phyloP scores from a whole-genome alignment of 1,284 basidiomycete species.

The Cryptococcus amylolentus region DNA sequence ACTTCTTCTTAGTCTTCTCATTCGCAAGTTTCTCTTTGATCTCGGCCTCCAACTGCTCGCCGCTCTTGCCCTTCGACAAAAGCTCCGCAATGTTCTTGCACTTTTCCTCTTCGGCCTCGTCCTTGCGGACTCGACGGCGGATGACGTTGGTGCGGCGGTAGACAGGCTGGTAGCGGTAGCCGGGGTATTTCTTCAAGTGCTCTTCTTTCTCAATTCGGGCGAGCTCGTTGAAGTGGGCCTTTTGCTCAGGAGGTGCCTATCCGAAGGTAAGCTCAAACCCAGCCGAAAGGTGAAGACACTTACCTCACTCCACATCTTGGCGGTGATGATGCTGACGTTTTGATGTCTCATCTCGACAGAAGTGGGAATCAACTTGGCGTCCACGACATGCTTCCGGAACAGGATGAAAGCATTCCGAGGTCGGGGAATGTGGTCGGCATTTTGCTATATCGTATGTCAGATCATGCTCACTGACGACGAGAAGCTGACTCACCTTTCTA shows the following conservation, averaged over 20 bases:
- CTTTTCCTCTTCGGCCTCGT: conserved; percentile 51
- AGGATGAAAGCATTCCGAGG: conserved; percentile 94
- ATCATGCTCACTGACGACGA: not conserved
- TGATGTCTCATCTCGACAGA: conserved; percentile 79
- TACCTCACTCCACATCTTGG: conserved; percentile 47
- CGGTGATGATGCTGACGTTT: conserved; percentile 51
- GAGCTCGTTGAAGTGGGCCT: conserved; percentile 65
- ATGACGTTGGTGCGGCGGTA: conserved; percentile 39
- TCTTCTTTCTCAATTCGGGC: conserved; percentile 70
- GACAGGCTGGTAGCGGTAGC: conserved; percentile 40
- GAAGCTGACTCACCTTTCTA: conserved; percentile 29
- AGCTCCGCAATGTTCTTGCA: conserved; percentile 65
- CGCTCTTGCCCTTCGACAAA: conserved; percentile 68
- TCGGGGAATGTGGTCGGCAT: conserved; percentile 74
- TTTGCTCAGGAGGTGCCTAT: conserved; percentile 34
- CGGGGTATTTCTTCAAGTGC: conserved; percentile 59
- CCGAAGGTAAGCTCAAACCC: conserved; percentile 19
- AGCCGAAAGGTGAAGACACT: not conserved
- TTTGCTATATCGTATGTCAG: conserved; percentile 29
- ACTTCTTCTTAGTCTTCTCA: conserved; percentile 1
- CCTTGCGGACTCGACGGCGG: conserved; percentile 51
- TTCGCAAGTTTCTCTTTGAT: conserved; percentile 54
- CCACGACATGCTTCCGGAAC: conserved; percentile 84
- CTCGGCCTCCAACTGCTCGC: conserved; percentile 63
- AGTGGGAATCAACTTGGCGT: conserved; percentile 69